phyloP scores from a whole-genome alignment of 2,329 filamentous ascomycete genomes.

The Ophiocordyceps australis region DNA sequence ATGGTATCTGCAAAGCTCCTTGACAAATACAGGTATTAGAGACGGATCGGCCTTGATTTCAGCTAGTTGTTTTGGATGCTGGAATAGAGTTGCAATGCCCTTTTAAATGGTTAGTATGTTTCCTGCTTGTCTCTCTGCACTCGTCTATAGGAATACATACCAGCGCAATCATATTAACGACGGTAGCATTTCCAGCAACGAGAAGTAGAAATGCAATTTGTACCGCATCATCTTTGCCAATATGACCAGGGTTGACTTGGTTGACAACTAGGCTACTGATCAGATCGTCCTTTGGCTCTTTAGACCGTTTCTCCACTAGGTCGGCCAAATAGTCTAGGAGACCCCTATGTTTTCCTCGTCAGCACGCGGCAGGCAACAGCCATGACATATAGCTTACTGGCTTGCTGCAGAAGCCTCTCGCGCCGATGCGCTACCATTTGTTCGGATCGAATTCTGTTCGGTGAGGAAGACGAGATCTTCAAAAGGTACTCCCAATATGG shows the following conservation, averaged over 20 bases:
- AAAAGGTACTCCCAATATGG: conserved; percentile 27
- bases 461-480: conserved; percentile 26
- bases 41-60: conserved; percentile 20
- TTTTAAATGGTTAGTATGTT: conserved; percentile 4
- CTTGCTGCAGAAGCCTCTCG: conserved; percentile 25
- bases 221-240: conserved; percentile 20
- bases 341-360: conserved; percentile 9
- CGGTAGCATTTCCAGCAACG: conserved; percentile 31
- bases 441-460: conserved; percentile 24
- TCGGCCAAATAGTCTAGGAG: conserved; percentile 24
- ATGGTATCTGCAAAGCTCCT: conserved; percentile 29
- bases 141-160: conserved; percentile 7
- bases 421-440: conserved; percentile 26
- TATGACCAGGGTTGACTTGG: conserved; percentile 18
- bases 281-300: conserved; percentile 23
- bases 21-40: conserved; percentile 19
- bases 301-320: conserved; percentile 19
- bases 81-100: conserved; percentile 24
- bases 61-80: conserved; percentile 21
- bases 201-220: conserved; percentile 30
- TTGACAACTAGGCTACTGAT: conserved; percentile 23
- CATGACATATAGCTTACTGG: conserved; percentile 13
- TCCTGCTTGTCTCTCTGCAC: neutral
- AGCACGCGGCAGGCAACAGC: too few relatives aligned
- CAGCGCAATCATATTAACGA: conserved; percentile 30